Evolutionary conservation across 2,329 filamentous ascomycete species (phyloP).

Genomic region (Sporothrix luriei): DNA sequence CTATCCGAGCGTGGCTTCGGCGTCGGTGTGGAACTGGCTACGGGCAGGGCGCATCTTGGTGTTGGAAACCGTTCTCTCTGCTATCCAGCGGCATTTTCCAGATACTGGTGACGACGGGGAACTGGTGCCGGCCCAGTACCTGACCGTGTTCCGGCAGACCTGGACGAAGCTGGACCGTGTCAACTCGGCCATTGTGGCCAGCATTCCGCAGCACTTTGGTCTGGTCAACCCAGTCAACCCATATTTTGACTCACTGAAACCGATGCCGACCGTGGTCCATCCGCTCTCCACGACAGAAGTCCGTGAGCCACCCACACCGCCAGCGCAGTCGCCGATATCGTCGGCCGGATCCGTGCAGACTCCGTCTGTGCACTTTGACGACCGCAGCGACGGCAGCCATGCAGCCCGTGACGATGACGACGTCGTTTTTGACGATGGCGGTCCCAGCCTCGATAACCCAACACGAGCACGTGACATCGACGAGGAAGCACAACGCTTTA

Average conservation of each 20-base stretch:
- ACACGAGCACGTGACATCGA: slow-evolving; percentile 44
- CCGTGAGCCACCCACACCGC: slow-evolving; percentile 29
- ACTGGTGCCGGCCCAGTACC: slow-evolving; percentile 39
- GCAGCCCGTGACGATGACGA: slow-evolving; percentile 22
- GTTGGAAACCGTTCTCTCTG: slow-evolving; percentile 52
- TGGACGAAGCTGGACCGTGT: slow-evolving; percentile 48
- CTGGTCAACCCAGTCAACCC: slow-evolving; percentile 49
- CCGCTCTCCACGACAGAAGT: slow-evolving; percentile 34
- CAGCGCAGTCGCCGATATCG: slow-evolving; percentile 31
- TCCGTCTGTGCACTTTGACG: slow-evolving; percentile 18
- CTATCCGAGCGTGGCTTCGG: slow-evolving; percentile 50
- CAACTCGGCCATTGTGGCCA: slow-evolving; percentile 50
- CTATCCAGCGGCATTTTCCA: slow-evolving; percentile 46
- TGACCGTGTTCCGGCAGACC: slow-evolving; percentile 44
- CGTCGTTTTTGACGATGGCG: slow-evolving; percentile 36
- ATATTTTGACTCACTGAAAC: slow-evolving; percentile 37
- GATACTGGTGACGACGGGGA: slow-evolving; percentile 35
- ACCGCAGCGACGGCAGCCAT: slow-evolving; percentile 1
- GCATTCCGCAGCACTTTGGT: slow-evolving; percentile 54
- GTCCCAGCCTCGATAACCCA: slow-evolving; percentile 48
- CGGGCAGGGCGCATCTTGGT: slow-evolving; percentile 52
- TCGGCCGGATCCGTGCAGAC: slow-evolving; percentile 29
- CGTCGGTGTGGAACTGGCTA: slow-evolving; percentile 54
- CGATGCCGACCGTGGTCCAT: slow-evolving; percentile 25
- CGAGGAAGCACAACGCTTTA: slow-evolving; percentile 50